Percentiles rank a stretch among this genome's conserved stretches.
phyloP scores from a whole-genome alignment of 2,329 filamentous ascomycete genomes.

The Talaromyces amestolkiae region DNA sequence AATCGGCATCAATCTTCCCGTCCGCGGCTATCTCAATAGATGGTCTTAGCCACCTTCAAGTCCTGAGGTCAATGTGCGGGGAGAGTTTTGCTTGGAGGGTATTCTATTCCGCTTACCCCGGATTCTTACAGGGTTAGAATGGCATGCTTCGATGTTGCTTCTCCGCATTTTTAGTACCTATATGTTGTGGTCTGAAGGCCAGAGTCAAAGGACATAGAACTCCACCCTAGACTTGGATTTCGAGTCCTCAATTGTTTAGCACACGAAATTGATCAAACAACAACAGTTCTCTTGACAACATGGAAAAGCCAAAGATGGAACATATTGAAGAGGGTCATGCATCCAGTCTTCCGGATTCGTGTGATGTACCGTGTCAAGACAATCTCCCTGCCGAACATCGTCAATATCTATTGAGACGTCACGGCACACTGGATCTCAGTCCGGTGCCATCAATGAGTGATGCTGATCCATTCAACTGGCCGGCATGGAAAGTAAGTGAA shows the following conservation, averaged over 20 bases:
- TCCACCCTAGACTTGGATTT: neutral
- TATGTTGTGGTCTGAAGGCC: neutral
- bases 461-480: neutral
- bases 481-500: neutral
- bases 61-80: neutral
- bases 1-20: neutral
- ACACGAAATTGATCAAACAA: neutral
- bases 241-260: neutral
- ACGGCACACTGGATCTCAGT: neutral
- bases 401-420: neutral
- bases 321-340: neutral
- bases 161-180: neutral
- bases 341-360: neutral
- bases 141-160: neutral
- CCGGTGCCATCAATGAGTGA: neutral
- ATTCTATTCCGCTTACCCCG: neutral
- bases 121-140: neutral
- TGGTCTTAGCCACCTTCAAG: neutral
- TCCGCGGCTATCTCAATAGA: neutral
- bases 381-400: neutral
- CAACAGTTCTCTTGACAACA: neutral
- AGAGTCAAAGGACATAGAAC: neutral
- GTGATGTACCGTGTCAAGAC: neutral
- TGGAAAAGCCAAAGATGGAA: neutral
- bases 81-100: neutral